Conservation (phyloP, 495 filamentous ascomycete species). For the Xylaria telfairii region DNA sequence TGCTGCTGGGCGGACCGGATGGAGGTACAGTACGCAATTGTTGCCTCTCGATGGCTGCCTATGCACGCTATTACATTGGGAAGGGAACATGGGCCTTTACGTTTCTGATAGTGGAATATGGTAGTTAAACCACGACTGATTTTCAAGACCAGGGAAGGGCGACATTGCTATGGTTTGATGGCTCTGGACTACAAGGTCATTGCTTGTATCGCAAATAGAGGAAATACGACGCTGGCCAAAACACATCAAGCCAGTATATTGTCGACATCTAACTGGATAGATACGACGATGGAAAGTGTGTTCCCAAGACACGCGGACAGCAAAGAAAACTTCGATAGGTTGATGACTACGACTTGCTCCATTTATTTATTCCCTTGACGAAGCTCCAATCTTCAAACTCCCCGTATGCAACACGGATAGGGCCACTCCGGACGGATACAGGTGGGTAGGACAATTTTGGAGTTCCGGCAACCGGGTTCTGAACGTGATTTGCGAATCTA, state of each 20-base stretch:
- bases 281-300: neutral
- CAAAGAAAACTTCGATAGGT: neutral
- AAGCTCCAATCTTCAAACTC: neutral
- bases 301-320: neutral
- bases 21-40: conserved; percentile 10
- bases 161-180: neutral
- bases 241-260: neutral
- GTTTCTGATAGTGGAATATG: neutral
- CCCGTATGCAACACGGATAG: neutral
- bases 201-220: neutral
- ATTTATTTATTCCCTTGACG: conserved; percentile 1
- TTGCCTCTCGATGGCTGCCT: neutral
- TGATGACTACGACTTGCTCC: neutral
- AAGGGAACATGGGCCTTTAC: neutral
- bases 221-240: neutral
- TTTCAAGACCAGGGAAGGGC: neutral
- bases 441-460: neutral
- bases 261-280: neutral
- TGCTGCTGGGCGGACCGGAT: conserved; percentile 5
- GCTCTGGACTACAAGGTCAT: neutral
- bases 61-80: conserved; percentile 3
- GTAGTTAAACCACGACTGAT: neutral
- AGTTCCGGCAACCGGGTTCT: conserved; percentile 15
- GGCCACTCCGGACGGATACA: neutral
- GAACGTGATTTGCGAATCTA: neutral